These are phyloP conservation scores for Amanita inopinata DNA, from an alignment of 768 basidiomycete genomes.

Conservation along the genomic window DNA sequence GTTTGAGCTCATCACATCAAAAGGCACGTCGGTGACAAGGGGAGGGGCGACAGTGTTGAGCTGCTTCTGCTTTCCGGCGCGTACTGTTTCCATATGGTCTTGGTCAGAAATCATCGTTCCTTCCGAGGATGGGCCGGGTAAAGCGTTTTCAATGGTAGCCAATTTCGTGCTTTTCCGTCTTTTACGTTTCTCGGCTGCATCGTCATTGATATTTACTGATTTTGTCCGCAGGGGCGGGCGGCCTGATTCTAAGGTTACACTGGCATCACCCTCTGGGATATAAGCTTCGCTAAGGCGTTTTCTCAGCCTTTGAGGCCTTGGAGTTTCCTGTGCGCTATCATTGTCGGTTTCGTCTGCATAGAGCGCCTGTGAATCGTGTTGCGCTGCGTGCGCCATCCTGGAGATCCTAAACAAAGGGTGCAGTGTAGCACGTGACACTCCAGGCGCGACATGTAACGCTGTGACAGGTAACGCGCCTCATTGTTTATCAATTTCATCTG, in stretches of 20 bases:
- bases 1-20: conserved; percentile 86
- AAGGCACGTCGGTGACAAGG: conserved; percentile 48
- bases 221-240: conserved; percentile 31
- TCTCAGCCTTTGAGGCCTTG: conserved; percentile 33
- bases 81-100: conserved; percentile 33
- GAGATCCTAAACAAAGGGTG: not conserved
- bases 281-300: conserved; percentile 57
- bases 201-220: conserved; percentile 65
- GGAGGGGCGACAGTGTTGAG: conserved; percentile 53
- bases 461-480: conserved; percentile 10
- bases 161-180: conserved; percentile 72
- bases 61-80: conserved; percentile 48
- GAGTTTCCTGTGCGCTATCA: conserved; percentile 30
- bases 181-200: conserved; percentile 77
- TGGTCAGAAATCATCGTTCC: conserved; percentile 16
- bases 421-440: not conserved
- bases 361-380: conserved; percentile 23
- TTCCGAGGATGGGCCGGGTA: conserved; percentile 54
- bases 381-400: conserved; percentile 29
- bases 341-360: conserved; percentile 29
- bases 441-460: conserved; percentile 14
- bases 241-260: conserved; percentile 25
- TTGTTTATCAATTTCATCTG: conserved; percentile 2
- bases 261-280: conserved; percentile 34
- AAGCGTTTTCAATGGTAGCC: conserved; percentile 41